Evolutionary conservation across 2,329 filamentous ascomycete genomes (phyloP), one percentile per base, ranked within the genome.

Genomic region (Chaetomium sp.): DNA sequence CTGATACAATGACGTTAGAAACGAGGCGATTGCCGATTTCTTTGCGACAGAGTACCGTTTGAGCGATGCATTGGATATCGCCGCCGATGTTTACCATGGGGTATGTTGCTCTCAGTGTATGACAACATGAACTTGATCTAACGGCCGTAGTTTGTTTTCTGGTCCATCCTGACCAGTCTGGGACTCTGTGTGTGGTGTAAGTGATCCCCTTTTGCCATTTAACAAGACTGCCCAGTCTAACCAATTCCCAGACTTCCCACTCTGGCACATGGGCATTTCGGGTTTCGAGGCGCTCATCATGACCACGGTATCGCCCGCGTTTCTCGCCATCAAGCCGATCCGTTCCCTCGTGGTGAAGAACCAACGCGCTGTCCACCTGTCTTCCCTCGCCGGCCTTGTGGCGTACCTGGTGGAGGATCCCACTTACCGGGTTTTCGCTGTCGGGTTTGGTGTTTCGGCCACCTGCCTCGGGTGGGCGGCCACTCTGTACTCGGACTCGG

Each of bases 181-280:
- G 91, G 90, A 33, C 78, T 99, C 45, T 79, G 89, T 43, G 87
- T 99, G 45, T 99, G 94, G 94, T 99, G 87, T 90, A 83, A 80
- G 87, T 81, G 40, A 37, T n/a, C 34, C 27, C 6, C 2, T 12
- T 14, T 36, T 6, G 4, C 19, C 6, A 27, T 27, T 27, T 27
- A 27, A 27, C 19, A 27, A 27, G 19, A 27, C 19, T 0, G n/a
- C 32, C 12, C 34, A 11, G 32, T 6, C 53, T 59, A 40, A 64
- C 50, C 32, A 5, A 6, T 53, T 12, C 3, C 2, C 60, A 90
- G 87, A 95, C 72, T 99, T 99, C 70, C 94, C 94, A 11, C 81
- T 99, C 9, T 99, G 94, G 94, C 85, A 96, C 70, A 99, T 99
- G 94, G 94, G 94, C 34, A 95, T 99, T 58, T 97, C 92, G 4